phyloP scores from a whole-genome alignment of 768 basidiomycete genomes.

The Lyophyllum decastes region DNA sequence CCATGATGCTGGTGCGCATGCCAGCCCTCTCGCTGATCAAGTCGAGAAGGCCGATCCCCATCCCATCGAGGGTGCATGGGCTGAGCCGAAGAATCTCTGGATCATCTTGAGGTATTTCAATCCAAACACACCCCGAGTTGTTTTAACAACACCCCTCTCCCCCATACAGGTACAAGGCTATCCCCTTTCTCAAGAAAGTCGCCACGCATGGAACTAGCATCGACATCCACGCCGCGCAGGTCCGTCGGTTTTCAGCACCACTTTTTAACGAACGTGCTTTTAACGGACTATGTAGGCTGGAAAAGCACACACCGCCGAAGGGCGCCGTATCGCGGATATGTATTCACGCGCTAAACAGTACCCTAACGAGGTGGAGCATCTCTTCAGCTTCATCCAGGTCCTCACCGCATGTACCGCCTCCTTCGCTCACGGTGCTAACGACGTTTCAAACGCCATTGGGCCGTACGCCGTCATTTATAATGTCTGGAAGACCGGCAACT shows the following conservation, averaged over 20 bases:
- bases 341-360: constrained; percentile 24
- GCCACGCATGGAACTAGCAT: constrained; percentile 23
- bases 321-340: constrained; percentile 20
- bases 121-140: not conserved
- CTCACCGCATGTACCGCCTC: constrained; percentile 30
- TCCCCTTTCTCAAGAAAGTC: constrained; percentile 22
- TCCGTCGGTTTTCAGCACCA: not conserved
- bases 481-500: constrained; percentile 23
- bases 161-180: constrained; percentile 18
- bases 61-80: constrained; percentile 29
- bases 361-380: constrained; percentile 29
- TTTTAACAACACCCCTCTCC: not conserved
- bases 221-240: constrained; percentile 24
- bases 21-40: constrained; percentile 11
- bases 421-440: constrained; percentile 30
- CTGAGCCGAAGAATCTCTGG: constrained; percentile 25
- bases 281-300: constrained; percentile 18
- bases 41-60: constrained; percentile 18
- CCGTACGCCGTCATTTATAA: constrained; percentile 30
- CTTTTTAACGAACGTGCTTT: no score
- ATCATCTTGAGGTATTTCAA: constrained; percentile 20
- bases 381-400: constrained; percentile 31
- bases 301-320: constrained; percentile 10
- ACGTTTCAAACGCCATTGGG: constrained; percentile 30
- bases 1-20: not conserved